phyloP scores from a whole-genome alignment of 768 basidiomycete species.

The Boletus reticuloceps region DNA sequence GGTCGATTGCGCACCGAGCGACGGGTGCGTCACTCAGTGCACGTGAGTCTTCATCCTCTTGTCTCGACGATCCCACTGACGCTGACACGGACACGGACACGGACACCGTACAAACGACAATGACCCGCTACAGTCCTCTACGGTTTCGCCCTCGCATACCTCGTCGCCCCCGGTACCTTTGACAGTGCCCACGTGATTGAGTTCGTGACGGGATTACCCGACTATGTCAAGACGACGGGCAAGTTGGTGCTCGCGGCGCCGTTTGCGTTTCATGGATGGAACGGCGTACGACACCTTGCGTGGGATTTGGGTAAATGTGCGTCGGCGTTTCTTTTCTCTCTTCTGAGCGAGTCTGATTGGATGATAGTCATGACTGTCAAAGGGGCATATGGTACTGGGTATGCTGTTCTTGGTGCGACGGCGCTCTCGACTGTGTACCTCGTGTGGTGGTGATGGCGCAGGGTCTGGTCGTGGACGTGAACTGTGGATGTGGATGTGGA shows the following conservation, averaged over 20 bases:
- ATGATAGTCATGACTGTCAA: conserved; percentile 73
- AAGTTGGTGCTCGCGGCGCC: conserved; percentile 82
- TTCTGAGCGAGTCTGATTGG: too few species aligned
- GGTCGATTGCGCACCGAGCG: conserved; percentile 83
- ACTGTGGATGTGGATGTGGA: background rate
- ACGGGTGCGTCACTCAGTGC: conserved; percentile 79
- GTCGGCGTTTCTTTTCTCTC: conserved; percentile 31
- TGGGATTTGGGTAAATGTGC: conserved; percentile 91
- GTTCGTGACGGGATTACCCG: conserved; percentile 67
- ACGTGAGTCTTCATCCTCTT: conserved; percentile 13
- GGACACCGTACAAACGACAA: background rate
- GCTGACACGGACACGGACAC: background rate
- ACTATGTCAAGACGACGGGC: conserved; percentile 68
- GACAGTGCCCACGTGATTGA: conserved; percentile 78
- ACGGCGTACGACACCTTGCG: conserved; percentile 84
- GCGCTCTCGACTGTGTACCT: conserved; percentile 73
- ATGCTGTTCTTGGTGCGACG: conserved; percentile 79
- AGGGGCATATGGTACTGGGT: conserved; percentile 77
- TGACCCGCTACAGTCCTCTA: conserved; percentile 64
- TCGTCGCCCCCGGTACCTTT: conserved; percentile 77
- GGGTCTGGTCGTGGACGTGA: conserved; percentile 31
- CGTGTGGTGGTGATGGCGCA: conserved; percentile 22
- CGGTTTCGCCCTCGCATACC: conserved; percentile 82
- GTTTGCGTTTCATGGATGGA: conserved; percentile 88
- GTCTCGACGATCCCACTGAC: too few species aligned